Conservation (phyloP, 1,284 basidiomycete genomes). For the Ceratobasidium theobromae region DNA sequence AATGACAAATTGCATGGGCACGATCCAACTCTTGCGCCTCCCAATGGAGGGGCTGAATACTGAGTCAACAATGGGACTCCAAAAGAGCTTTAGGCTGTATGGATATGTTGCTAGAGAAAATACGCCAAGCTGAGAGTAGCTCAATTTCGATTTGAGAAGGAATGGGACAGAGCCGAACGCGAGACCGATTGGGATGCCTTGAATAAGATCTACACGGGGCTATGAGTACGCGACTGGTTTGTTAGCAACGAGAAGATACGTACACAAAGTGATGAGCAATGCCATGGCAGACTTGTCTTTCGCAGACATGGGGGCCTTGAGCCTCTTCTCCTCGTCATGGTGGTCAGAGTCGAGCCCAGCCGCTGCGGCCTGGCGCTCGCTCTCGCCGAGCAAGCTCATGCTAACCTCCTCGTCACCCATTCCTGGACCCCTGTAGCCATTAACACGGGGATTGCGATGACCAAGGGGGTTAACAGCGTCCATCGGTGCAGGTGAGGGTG, state of each 20-base stretch:
- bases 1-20: constrained; percentile 93
- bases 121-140: constrained; percentile 94
- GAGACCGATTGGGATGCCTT: constrained; percentile 89
- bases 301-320: constrained; percentile 51
- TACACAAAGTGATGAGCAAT: constrained; percentile 86
- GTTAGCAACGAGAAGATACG: constrained; percentile 44
- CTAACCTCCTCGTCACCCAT: constrained; percentile 58
- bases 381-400: constrained; percentile 61
- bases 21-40: constrained; percentile 96
- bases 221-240: constrained; percentile 25
- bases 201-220: constrained; percentile 70
- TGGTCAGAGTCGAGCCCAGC: constrained; percentile 45
- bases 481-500: background rate
- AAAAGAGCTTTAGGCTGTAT: constrained; percentile 95
- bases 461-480: background rate
- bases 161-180: constrained; percentile 83
- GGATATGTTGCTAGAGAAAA: constrained; percentile 94
- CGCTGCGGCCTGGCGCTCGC: constrained; percentile 54
- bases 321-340: constrained; percentile 41
- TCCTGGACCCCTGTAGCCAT: background rate
- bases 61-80: constrained; percentile 98
- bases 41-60: constrained; percentile 81
- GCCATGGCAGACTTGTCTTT: constrained; percentile 86
- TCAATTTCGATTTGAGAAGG: constrained; percentile 90
- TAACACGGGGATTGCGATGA: background rate